Conservation (phyloP, 441 rosid species). For the Arabidopsis hybrid region DNA sequence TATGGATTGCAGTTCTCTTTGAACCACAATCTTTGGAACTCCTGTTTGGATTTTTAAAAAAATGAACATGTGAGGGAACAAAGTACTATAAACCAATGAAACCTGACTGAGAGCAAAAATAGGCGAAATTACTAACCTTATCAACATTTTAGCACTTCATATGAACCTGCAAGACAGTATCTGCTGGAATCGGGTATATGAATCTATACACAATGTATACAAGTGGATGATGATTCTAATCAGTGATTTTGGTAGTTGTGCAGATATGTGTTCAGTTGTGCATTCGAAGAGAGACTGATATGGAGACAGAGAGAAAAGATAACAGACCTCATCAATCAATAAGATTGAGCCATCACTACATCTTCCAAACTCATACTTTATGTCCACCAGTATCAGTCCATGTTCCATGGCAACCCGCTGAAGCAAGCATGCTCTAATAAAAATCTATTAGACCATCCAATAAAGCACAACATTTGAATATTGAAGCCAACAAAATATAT, state of each 20-base stretch:
- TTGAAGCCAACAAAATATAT: slow-evolving; percentile 5
- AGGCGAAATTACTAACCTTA: slow-evolving; percentile 58
- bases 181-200: slow-evolving; percentile 97
- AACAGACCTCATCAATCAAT: slow-evolving; percentile 85
- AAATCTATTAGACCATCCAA: slow-evolving; percentile 26
- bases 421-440: slow-evolving; percentile 32
- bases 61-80: slow-evolving; percentile 5
- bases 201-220: slow-evolving; percentile 53
- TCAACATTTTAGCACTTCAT: slow-evolving; percentile 81
- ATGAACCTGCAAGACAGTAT: slow-evolving; percentile 86
- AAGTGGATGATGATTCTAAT: slow-evolving; percentile 30
- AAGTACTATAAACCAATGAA: slow-evolving; percentile 23
- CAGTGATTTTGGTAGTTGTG: slow-evolving; percentile 10
- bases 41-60: slow-evolving; percentile 50
- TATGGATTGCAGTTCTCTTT: slow-evolving; percentile 89
- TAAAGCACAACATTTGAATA: background rate
- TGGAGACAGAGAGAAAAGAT: background rate
- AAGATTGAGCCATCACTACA: slow-evolving; percentile 73
- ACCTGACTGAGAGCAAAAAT: slow-evolving; percentile 12
- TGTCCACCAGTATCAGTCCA: slow-evolving; percentile 92
- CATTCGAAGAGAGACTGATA: slow-evolving; percentile 1
- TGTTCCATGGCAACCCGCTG: slow-evolving; percentile 80
- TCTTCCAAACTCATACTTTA: slow-evolving; percentile 96
- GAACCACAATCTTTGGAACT: slow-evolving; percentile 94
- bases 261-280: slow-evolving; percentile 1